A percentile compares a stretch with the other conserved stretches of the same genome.
Evolutionary conservation across 2,329 filamentous ascomycete species (phyloP).

Genomic region (Phaeosphaeriaceae sp.): DNA sequence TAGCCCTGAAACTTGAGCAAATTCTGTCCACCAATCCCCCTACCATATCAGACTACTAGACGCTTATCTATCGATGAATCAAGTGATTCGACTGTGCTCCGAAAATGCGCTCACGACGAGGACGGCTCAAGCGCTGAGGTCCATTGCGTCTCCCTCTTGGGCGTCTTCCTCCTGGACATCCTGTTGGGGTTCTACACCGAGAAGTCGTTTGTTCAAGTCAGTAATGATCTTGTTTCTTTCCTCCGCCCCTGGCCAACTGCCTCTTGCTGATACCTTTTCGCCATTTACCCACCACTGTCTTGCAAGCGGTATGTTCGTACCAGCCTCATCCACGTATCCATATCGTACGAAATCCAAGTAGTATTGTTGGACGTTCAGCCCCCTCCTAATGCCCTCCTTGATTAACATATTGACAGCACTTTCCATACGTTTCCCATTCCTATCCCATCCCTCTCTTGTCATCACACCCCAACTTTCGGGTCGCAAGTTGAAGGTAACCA

Average conservation of each 20-base stretch:
- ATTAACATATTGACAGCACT: constrained; percentile 45
- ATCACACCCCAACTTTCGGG: constrained; percentile 40
- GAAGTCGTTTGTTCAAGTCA: constrained; percentile 8
- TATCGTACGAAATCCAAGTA: constrained; percentile 66
- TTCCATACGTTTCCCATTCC: constrained; percentile 64
- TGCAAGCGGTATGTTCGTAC: neutral
- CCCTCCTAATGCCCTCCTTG: constrained; percentile 61
- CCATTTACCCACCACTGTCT: neutral
- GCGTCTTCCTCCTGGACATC: too few relatives aligned
- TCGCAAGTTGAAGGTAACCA: constrained; percentile 17
- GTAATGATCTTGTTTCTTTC: constrained; percentile 1
- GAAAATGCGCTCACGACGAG: too few relatives aligned
- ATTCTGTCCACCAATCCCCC: too few relatives aligned
- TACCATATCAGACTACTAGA: too few relatives aligned
- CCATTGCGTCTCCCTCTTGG: too few relatives aligned
- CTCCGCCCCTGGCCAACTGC: constrained; percentile 7
- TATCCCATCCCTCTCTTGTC: constrained; percentile 52
- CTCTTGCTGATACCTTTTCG: neutral
- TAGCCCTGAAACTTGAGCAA: too few relatives aligned
- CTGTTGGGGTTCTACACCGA: too few relatives aligned
- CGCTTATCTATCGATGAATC: too few relatives aligned
- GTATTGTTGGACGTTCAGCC: constrained; percentile 60
- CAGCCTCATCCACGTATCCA: constrained; percentile 54
- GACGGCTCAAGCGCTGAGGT: too few relatives aligned
- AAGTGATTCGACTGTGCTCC: too few relatives aligned